These are phyloP conservation scores for Penicillium sp. DNA, from an alignment of 2,329 filamentous ascomycete genomes.

Conservation along the genomic window DNA sequence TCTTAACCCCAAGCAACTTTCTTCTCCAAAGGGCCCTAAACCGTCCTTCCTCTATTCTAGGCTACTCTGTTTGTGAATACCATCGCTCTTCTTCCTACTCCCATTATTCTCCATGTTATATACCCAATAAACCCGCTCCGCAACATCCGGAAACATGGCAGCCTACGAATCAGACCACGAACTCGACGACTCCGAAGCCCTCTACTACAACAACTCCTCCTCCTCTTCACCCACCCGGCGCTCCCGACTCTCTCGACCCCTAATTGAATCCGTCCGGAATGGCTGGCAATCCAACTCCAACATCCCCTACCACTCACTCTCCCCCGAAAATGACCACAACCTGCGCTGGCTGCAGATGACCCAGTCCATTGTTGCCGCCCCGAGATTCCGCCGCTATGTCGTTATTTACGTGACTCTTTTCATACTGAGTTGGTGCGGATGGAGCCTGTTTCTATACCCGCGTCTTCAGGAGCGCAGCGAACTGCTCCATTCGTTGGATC, in stretches of 20 bases:
- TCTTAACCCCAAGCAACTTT: not conserved
- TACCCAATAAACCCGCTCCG: not conserved
- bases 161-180: slow-evolving; percentile 28
- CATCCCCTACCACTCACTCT: slow-evolving; percentile 18
- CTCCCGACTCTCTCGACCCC: slow-evolving; percentile 26
- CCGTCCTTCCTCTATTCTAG: not conserved
- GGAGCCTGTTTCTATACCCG: slow-evolving; percentile 35
- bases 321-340: slow-evolving; percentile 18
- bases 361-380: slow-evolving; percentile 38
- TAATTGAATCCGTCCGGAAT: slow-evolving; percentile 42
- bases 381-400: slow-evolving; percentile 43
- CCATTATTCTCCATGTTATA: not conserved
- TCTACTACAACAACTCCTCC: slow-evolving; percentile 11
- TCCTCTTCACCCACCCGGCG: slow-evolving; percentile 12
- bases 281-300: slow-evolving; percentile 35
- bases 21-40: not conserved
- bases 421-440: slow-evolving; percentile 31
- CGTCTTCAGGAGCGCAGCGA: slow-evolving; percentile 32
- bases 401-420: slow-evolving; percentile 37
- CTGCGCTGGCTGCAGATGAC: slow-evolving; percentile 27
- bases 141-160: not conserved
- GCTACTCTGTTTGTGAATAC: not conserved
- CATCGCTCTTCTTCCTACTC: not conserved
- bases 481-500: slow-evolving; percentile 34
- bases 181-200: slow-evolving; percentile 12